A percentile compares a stretch with the other conserved stretches of the same genome.
Evolutionary conservation across 495 filamentous ascomycete species (phyloP).

Genomic region (Xylaria flabelliformis): DNA sequence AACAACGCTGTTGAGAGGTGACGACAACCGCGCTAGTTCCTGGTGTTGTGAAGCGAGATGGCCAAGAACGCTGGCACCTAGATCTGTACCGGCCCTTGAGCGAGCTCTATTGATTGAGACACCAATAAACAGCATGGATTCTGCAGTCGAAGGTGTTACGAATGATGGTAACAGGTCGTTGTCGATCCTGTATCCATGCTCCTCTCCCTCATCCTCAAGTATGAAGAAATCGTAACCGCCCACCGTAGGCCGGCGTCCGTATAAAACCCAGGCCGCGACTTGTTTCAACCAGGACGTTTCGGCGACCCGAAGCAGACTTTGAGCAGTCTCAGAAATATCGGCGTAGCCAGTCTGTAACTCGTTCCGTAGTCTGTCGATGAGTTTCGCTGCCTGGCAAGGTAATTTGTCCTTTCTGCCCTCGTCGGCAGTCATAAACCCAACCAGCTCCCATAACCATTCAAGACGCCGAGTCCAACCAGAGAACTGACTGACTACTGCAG

Average conservation of each 20-base stretch:
- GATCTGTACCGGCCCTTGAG: slow-evolving; percentile 52
- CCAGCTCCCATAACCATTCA: slow-evolving; percentile 84
- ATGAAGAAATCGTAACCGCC: slow-evolving; percentile 87
- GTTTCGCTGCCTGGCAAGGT: slow-evolving; percentile 52
- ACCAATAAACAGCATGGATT: slow-evolving; percentile 89
- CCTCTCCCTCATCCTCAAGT: slow-evolving; percentile 48
- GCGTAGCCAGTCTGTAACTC: slow-evolving; percentile 87
- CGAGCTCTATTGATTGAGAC: slow-evolving; percentile 84
- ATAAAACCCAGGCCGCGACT: slow-evolving; percentile 85
- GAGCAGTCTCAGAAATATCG: slow-evolving; percentile 77
- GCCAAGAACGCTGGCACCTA: slow-evolving; percentile 64
- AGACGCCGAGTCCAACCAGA: slow-evolving; percentile 81
- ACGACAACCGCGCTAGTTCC: slow-evolving; percentile 70
- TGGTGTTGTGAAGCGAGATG: slow-evolving; percentile 73
- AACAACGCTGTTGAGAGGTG: slow-evolving; percentile 73
- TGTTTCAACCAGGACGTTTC: slow-evolving; percentile 93
- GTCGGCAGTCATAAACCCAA: slow-evolving; percentile 63
- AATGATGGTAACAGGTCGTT: slow-evolving; percentile 73
- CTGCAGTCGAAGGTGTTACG: slow-evolving; percentile 74
- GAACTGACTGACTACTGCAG: slow-evolving; percentile 82
- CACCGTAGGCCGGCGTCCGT: slow-evolving; percentile 77
- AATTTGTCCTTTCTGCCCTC: slow-evolving; percentile 44
- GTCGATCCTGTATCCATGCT: slow-evolving; percentile 62
- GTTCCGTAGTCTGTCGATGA: slow-evolving; percentile 76
- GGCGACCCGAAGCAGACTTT: slow-evolving; percentile 73